Conservation (phyloP, 2,329 filamentous ascomycete species). For the Delphinella strobiligena region DNA sequence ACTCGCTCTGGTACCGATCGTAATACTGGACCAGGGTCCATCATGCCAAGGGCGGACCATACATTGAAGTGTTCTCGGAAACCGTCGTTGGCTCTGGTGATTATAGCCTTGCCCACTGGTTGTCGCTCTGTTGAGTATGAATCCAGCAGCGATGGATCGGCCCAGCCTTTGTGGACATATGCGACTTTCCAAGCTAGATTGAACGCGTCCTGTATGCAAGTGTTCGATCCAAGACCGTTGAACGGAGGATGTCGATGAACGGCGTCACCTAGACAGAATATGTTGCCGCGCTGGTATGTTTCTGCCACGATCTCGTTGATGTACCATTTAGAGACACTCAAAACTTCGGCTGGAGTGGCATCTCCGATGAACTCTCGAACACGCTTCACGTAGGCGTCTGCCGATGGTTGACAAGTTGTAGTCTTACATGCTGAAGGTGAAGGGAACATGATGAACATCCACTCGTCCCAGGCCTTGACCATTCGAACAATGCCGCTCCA, state of each 20-base stretch:
- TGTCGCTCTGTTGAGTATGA: conserved; percentile 23
- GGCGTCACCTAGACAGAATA: conserved; percentile 47
- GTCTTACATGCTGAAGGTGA: conserved; percentile 22
- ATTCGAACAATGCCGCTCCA: conserved; percentile 43
- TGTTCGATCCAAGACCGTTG: conserved; percentile 47
- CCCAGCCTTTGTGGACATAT: conserved; percentile 18
- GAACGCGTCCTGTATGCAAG: conserved; percentile 31
- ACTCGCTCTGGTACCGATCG: conserved; percentile 22
- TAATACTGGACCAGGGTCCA: conserved; percentile 2
- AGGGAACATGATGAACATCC: conserved; percentile 40
- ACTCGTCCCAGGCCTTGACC: conserved; percentile 53
- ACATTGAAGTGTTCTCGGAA: conserved; percentile 35
- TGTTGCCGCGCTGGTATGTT: conserved; percentile 37
- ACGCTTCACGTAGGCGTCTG: conserved; percentile 35
- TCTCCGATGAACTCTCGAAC: conserved; percentile 44
- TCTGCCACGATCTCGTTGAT: conserved; percentile 52
- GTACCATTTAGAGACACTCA: conserved; percentile 45
- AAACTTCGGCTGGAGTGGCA: conserved; percentile 37
- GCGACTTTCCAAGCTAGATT: conserved; percentile 28
- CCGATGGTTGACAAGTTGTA: conserved; percentile 27
- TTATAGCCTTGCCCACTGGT: conserved; percentile 34
- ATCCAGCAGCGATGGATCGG: conserved; percentile 16
- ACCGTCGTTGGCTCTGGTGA: conserved; percentile 46
- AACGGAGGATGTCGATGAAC: conserved; percentile 47
- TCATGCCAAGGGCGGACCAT: conserved; percentile 11